Evolutionary conservation across 192 early-diverging fungal genomes (phyloP).

Genomic region (Dissophora globulifera): DNA sequence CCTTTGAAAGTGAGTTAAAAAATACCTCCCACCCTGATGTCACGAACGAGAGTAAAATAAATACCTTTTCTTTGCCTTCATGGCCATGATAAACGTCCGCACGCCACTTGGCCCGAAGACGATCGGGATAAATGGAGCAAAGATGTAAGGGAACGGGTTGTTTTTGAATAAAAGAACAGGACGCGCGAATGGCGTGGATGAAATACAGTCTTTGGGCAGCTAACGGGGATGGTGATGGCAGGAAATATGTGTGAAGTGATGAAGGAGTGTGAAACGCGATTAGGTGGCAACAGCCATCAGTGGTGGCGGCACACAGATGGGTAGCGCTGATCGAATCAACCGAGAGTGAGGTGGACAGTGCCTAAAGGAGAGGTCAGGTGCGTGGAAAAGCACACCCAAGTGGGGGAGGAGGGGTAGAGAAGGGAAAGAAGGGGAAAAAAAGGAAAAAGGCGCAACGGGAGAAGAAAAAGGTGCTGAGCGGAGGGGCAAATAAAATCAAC

Average conservation of each 20-base stretch:
- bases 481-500: too few species aligned
- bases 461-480: background rate
- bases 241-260: too few species aligned
- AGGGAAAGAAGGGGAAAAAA: background rate
- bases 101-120: background rate
- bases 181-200: background rate
- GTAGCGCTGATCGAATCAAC: background rate
- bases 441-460: too few species aligned
- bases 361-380: background rate
- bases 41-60: background rate
- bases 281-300: too few species aligned
- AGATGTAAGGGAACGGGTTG: background rate
- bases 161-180: background rate
- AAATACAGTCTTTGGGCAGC: background rate
- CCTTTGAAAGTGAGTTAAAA: background rate
- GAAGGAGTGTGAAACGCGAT: too few species aligned
- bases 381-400: background rate
- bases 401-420: background rate
- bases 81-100: conserved; percentile 9
- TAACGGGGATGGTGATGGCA: too few species aligned
- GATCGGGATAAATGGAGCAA: background rate
- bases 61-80: conserved; percentile 47
- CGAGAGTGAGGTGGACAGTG: too few species aligned
- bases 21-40: too few species aligned
- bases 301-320: too few species aligned